These are phyloP conservation scores for Millerozyma miso DNA, from an alignment of 805 yeast species.

Conservation along the genomic window DNA sequence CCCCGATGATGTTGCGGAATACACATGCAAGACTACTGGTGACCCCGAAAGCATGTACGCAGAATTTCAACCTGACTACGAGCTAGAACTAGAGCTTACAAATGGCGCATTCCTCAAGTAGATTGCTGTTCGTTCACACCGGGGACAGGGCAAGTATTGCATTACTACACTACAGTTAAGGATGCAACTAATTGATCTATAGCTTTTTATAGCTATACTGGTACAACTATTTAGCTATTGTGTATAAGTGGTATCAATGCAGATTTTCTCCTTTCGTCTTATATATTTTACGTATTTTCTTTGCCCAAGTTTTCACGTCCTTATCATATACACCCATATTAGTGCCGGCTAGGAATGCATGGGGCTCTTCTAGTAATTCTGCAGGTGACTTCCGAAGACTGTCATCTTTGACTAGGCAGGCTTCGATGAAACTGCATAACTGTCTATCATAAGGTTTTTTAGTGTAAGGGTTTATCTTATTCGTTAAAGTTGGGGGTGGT, in stretches of 20 bases:
- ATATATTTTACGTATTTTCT: slow-evolving; percentile 29
- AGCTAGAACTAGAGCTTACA: slow-evolving; percentile 25
- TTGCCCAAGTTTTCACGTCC: slow-evolving; percentile 40
- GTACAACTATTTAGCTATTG: background rate
- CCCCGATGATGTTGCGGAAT: slow-evolving; percentile 6
- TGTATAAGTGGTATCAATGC: background rate
- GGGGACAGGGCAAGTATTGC: no score
- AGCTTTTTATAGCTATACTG: no score
- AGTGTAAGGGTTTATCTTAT: slow-evolving; percentile 27
- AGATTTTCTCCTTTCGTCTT: slow-evolving; percentile 19
- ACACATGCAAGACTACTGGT: slow-evolving; percentile 49
- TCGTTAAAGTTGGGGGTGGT: slow-evolving; percentile 67
- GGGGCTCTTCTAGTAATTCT: slow-evolving; percentile 48
- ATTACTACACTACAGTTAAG: no score
- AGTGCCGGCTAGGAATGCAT: slow-evolving; percentile 28
- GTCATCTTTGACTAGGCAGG: slow-evolving; percentile 72
- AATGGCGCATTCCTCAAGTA: slow-evolving; percentile 3
- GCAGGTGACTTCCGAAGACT: slow-evolving; percentile 65
- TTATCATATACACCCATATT: slow-evolving; percentile 29
- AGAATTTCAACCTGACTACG: slow-evolving; percentile 71
- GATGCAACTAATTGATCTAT: no score
- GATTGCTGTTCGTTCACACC: no score
- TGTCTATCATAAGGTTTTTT: slow-evolving; percentile 34
- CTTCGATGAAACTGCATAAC: slow-evolving; percentile 65
- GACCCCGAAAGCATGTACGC: slow-evolving; percentile 67